Percentiles rank a stretch among this genome's conserved stretches.
phyloP scores from a whole-genome alignment of 768 basidiomycete genomes.

The Suillus spraguei region DNA sequence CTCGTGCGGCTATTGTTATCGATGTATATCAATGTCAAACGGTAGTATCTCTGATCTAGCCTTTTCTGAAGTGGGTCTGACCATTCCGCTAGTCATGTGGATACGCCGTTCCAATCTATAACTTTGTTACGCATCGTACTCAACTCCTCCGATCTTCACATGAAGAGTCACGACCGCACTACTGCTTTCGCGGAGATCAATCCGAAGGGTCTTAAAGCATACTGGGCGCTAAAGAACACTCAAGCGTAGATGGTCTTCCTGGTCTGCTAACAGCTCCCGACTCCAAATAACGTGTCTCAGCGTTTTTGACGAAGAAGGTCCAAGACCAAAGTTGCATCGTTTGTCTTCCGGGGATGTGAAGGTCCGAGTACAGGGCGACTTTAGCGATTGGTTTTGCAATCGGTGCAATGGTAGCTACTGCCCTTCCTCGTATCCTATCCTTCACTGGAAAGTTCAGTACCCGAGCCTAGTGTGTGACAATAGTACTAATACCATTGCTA shows the following conservation, averaged over 20 bases:
- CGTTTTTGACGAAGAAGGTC: constrained; percentile 22
- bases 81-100: constrained; percentile 57
- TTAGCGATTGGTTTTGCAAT: constrained; percentile 24
- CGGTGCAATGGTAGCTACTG: constrained; percentile 17
- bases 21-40: constrained; percentile 60
- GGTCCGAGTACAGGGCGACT: neutral
- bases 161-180: constrained; percentile 45
- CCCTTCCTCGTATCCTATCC: constrained; percentile 12
- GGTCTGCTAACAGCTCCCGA: constrained; percentile 40
- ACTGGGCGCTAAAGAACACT: constrained; percentile 55
- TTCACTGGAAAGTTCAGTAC: neutral
- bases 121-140: constrained; percentile 58
- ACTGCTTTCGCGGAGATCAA: constrained; percentile 18
- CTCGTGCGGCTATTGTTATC: constrained; percentile 60
- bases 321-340: constrained; percentile 15
- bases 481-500: neutral
- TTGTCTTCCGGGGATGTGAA: neutral
- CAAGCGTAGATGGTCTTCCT: constrained; percentile 62
- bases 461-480: neutral
- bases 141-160: constrained; percentile 49
- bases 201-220: constrained; percentile 47
- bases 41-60: constrained; percentile 23
- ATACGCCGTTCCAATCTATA: constrained; percentile 62
- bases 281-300: constrained; percentile 17
- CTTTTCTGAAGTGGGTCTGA: too few relatives aligned